Evolutionary conservation across 495 filamentous ascomycete species (phyloP).

Genomic region (Penicillium crystallinum): DNA sequence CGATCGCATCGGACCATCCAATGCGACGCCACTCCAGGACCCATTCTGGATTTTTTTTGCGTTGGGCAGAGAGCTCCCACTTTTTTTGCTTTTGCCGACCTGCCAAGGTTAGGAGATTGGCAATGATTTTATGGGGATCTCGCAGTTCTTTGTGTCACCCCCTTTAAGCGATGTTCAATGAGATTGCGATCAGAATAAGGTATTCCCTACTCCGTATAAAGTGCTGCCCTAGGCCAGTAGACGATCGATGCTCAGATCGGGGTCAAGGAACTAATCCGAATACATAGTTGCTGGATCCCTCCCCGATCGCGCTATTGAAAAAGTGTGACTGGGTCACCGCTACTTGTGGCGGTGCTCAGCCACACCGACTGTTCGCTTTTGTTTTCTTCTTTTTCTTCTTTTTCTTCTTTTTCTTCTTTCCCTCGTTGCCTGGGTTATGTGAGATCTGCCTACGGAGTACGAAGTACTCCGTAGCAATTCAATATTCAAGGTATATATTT

Average conservation of each 20-base stretch:
- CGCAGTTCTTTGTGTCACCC: no score
- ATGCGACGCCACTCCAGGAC: not conserved
- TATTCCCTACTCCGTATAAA: not conserved
- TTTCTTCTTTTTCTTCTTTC: not conserved
- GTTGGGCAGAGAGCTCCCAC: not conserved
- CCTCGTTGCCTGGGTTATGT: not conserved
- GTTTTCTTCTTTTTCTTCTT: not conserved
- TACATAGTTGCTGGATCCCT: not conserved
- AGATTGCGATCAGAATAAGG: no score
- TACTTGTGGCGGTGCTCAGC: not conserved
- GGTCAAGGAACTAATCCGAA: not conserved
- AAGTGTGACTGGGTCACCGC: not conserved
- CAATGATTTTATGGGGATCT: no score
- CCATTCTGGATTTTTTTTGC: not conserved
- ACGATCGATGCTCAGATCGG: not conserved
- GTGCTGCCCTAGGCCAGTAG: not conserved
- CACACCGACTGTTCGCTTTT: not conserved
- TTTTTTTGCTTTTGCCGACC: no score
- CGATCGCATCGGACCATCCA: conserved; percentile 1
- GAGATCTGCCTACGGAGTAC: no score
- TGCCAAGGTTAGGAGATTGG: no score
- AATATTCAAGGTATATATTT: no score
- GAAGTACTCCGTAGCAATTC: no score
- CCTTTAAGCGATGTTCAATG: no score
- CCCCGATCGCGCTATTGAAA: conserved; percentile 6